Evolutionary conservation across 148 eudicot genomes (phyloP).

Genomic region (Persicaria maculosa): DNA sequence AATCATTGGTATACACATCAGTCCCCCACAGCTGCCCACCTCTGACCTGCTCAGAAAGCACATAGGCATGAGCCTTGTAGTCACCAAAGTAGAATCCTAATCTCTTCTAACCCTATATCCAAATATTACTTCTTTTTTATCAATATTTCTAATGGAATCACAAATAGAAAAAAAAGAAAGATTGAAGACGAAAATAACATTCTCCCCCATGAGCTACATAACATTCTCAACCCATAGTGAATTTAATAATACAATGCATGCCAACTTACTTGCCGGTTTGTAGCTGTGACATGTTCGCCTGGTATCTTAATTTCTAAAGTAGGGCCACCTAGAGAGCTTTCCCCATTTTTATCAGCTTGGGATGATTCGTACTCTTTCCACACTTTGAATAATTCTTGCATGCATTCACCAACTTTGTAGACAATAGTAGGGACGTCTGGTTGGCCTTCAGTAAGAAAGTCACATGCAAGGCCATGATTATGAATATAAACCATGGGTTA

Average conservation of each 20-base stretch:
- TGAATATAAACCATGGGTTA: not conserved
- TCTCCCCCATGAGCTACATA: not conserved
- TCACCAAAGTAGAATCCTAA: not conserved
- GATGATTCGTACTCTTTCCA: conserved; percentile 80
- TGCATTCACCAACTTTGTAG: conserved; percentile 85
- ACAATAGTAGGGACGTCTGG: conserved; percentile 56
- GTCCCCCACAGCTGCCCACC: conserved; percentile 99
- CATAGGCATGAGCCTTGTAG: not conserved
- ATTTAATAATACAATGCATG: not conserved
- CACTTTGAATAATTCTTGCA: conserved; percentile 79
- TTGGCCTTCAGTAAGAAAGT: conserved; percentile 44
- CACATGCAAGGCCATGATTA: not conserved
- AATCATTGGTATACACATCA: conserved; percentile 94
- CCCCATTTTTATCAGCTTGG: conserved; percentile 45
- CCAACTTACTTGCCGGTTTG: conserved; percentile 84
- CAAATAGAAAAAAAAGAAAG: not conserved
- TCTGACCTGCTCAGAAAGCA: conserved; percentile 46
- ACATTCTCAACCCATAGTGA: not conserved
- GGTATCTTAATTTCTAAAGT: conserved; percentile 85
- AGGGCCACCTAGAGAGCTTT: conserved; percentile 57
- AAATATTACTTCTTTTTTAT: not conserved
- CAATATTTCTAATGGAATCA: not conserved
- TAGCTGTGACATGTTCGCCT: conserved; percentile 91
- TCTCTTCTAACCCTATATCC: not conserved
- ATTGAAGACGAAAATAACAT: not conserved